Evolutionary conservation across 768 basidiomycete genomes (phyloP).

Genomic region (Postia placenta): DNA sequence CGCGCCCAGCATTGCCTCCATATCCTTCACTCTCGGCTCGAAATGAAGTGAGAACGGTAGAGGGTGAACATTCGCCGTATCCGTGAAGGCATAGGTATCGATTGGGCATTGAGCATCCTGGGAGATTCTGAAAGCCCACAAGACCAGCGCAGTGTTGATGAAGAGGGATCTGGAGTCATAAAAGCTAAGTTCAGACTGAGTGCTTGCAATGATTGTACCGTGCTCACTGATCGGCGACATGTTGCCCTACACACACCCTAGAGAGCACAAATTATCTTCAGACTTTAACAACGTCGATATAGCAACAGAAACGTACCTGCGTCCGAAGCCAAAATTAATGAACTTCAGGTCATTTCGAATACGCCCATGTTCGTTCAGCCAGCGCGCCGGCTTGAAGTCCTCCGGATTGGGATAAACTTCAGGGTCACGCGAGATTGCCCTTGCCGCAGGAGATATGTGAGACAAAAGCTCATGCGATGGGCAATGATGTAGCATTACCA

Average conservation of each 20-base stretch:
- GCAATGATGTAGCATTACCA: conserved; percentile 28
- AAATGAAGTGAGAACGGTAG: conserved; percentile 36
- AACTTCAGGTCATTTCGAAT: conserved; percentile 24
- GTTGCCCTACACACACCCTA: conserved; percentile 60
- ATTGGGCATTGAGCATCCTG: conserved; percentile 49
- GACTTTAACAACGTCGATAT: neutral
- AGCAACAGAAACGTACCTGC: conserved; percentile 5
- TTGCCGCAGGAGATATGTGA: too few species aligned
- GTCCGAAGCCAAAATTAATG: conserved; percentile 31
- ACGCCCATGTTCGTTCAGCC: conserved; percentile 24
- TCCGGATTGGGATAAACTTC: conserved; percentile 27
- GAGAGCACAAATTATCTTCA: neutral
- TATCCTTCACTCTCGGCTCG: neutral
- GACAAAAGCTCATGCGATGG: too few species aligned
- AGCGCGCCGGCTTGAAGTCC: conserved; percentile 28
- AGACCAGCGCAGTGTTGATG: conserved; percentile 54
- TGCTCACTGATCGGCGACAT: conserved; percentile 37
- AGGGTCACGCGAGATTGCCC: conserved; percentile 29
- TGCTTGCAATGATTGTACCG: neutral
- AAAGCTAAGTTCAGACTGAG: neutral
- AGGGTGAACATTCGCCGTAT: conserved; percentile 60
- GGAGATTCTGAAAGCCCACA: conserved; percentile 60
- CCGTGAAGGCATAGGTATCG: conserved; percentile 54
- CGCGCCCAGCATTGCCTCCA: neutral
- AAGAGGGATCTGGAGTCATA: conserved; percentile 43